Base-by-base conservation (phyloP, 176 grass and related monocot genomes). In the Coix lacrymajobi region DNA sequence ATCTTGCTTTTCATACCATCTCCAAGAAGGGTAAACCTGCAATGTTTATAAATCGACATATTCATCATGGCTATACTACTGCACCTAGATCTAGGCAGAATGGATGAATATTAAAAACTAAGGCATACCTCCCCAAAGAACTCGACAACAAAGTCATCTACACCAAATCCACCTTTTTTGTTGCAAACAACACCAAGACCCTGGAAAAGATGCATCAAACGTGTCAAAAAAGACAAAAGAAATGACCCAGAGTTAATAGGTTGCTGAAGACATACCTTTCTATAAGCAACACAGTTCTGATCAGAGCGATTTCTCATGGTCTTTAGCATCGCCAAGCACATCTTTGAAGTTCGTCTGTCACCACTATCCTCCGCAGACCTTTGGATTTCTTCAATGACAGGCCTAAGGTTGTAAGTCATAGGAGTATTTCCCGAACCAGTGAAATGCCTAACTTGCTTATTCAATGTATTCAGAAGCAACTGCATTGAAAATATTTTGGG, bases 1-100 rank as follows among this genome's bases (percentile, higher is more conserved):
- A 90, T 99, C 96, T 86, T 99, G 93, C 58, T 99, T 99, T 71
- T 99, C 93, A 69, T 91, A 99, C 96, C 93, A 99, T 94, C 92
- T 96, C 96, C 96, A 99, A 76, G 96, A 92, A 89, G 96, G 96
- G 77, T 96, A 98, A 54, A 98, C 96, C 96, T 98, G 88, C 58
- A 88, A 70, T 84, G 22, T 40, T 75, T 62, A 79, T 40, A 90
- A 75, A 71, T 78, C 46, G 2, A 65, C 69, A 81, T 38, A 84
- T 78, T 38, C 68, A 75, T 38, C 68, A 75, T 62, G 32, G 48
- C 36, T 69, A 69, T 46, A 74, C 20, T 39, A 73, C 28, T 6
- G 40, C 7, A 14, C 62, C 10, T 34, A 11, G 20, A 22, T 83
- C 10, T 37, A 79, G 67, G 48, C 65, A 45, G 22, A 36, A 22